Percentiles rank a stretch among this genome's conserved stretches.
These are phyloP conservation scores for Coniochaeta hoffmannii DNA, from an alignment of 2,329 filamentous ascomycete genomes.

Conservation along the genomic window DNA sequence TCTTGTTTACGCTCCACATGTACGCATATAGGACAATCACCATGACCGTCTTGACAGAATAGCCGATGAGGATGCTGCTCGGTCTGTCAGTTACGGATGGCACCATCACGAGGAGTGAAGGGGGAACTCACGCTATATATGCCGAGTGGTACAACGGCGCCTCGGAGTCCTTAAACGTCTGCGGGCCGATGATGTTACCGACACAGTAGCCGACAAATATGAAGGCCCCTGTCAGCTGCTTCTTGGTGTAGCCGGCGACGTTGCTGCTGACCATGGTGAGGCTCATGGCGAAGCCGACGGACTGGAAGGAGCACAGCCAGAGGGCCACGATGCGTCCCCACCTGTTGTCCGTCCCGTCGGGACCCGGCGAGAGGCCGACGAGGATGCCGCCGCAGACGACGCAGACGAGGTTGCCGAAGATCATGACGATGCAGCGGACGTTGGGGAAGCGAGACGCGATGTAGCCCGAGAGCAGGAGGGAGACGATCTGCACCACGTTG, in stretches of 20 bases:
- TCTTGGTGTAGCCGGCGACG: slow-evolving; percentile 47
- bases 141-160: slow-evolving; percentile 40
- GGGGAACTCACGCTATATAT: slow-evolving; percentile 32
- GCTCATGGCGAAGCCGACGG: slow-evolving; percentile 38
- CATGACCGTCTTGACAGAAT: slow-evolving; percentile 41
- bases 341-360: slow-evolving; percentile 29
- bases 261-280: slow-evolving; percentile 46
- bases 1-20: slow-evolving; percentile 47
- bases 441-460: slow-evolving; percentile 46
- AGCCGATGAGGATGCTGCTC: slow-evolving; percentile 46
- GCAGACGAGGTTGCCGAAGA: slow-evolving; percentile 45
- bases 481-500: slow-evolving; percentile 48
- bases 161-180: slow-evolving; percentile 42
- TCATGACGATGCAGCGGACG: slow-evolving; percentile 46
- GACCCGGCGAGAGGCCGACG: slow-evolving; percentile 38
- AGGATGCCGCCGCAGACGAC: slow-evolving; percentile 45
- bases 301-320: slow-evolving; percentile 32
- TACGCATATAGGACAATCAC: slow-evolving; percentile 45
- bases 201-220: slow-evolving; percentile 47
- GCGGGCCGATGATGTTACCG: slow-evolving; percentile 46
- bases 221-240: slow-evolving; percentile 41
- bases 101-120: slow-evolving; percentile 4
- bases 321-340: slow-evolving; percentile 50
- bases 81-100: slow-evolving; percentile 7
- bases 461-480: slow-evolving; percentile 40